A percentile compares a stretch with the other conserved stretches of the same genome.
Evolutionary conservation across 805 yeast genomes (phyloP).

Genomic region (Wickerhamiella azyma): DNA sequence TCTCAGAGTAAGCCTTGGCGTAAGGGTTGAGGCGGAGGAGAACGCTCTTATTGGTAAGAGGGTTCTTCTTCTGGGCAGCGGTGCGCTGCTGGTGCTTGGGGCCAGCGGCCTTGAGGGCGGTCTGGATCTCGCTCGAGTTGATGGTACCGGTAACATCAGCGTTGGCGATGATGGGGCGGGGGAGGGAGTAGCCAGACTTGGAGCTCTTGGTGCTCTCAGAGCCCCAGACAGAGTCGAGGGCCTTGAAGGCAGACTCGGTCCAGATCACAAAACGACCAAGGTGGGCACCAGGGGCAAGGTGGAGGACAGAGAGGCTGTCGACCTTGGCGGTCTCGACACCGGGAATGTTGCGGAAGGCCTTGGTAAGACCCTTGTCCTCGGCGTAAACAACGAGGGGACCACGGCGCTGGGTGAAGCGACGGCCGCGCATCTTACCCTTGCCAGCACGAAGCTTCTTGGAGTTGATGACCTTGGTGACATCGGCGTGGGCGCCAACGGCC

Average conservation of each 20-base stretch:
- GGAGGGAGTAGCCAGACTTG: conserved; percentile 83
- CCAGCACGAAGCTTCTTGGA: conserved; percentile 99
- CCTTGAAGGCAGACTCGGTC: conserved; percentile 97
- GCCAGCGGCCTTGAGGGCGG: conserved; percentile 84
- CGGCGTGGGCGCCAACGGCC: conserved; percentile 98
- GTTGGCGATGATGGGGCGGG: conserved; percentile 87
- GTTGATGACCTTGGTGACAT: conserved; percentile 93
- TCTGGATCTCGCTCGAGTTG: conserved; percentile 98
- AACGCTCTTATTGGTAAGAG: conserved; percentile 98
- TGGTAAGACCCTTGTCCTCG: conserved; percentile 92
- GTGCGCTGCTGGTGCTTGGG: conserved; percentile 86
- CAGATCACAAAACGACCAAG: conserved; percentile 99
- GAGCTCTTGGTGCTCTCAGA: conserved; percentile 66
- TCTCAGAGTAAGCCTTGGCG: conserved; percentile 92
- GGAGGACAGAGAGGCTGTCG: conserved; percentile 83
- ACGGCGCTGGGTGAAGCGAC: conserved; percentile 99
- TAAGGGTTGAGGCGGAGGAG: conserved; percentile 98
- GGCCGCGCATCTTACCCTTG: conserved; percentile 99
- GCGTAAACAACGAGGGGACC: conserved; percentile 99
- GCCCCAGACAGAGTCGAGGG: conserved; percentile 95
- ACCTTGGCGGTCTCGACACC: conserved; percentile 98
- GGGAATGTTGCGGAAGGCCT: conserved; percentile 99
- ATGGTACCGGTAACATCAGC: conserved; percentile 93
- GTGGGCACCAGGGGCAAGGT: conserved; percentile 99
- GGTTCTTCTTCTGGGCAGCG: conserved; percentile 97